Evolutionary conservation across 2,329 filamentous ascomycete genomes (phyloP).

Genomic region (Chlorencoelia australis): DNA sequence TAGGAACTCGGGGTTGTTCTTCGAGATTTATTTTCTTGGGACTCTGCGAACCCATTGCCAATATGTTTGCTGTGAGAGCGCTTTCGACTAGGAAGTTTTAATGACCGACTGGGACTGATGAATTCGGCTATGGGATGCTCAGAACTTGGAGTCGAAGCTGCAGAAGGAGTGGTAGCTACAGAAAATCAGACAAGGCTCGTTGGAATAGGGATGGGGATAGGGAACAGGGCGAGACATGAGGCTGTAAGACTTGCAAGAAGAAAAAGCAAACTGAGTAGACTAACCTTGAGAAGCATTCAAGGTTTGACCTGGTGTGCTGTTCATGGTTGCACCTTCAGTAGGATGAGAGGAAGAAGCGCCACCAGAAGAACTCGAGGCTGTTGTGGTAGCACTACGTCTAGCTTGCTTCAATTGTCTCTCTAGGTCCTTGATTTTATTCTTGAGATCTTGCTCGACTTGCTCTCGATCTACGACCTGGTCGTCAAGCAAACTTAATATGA

Average conservation of each 20-base stretch:
- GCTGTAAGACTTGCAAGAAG: not conserved
- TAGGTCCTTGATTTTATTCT: slow-evolving; percentile 26
- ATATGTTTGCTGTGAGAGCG: slow-evolving; percentile 21
- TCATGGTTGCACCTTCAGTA: not conserved
- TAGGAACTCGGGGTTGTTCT: slow-evolving; percentile 24
- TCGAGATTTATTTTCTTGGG: slow-evolving; percentile 21
- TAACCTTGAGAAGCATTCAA: not conserved
- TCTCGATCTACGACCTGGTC: slow-evolving; percentile 21
- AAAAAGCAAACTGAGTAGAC: not conserved
- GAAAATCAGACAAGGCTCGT: not conserved
- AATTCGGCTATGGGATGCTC: slow-evolving; percentile 10
- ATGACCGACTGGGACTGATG: slow-evolving; percentile 10
- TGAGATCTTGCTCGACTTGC: slow-evolving; percentile 18
- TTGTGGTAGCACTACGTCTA: slow-evolving; percentile 6
- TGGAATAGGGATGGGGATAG: not conserved
- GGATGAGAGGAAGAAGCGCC: not conserved
- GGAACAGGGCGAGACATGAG: not conserved
- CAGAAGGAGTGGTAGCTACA: slow-evolving; percentile 8
- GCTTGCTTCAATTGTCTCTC: slow-evolving; percentile 17
- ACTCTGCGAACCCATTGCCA: slow-evolving; percentile 13
- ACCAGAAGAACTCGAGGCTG: slow-evolving; percentile 4
- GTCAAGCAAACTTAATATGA: slow-evolving; percentile 35
- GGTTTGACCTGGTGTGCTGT: not conserved
- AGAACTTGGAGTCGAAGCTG: slow-evolving; percentile 18
- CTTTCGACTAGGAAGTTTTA: slow-evolving; percentile 22